Evolutionary conservation across 1,284 basidiomycete genomes (phyloP).

Genomic region (Cryptococcus sp.): DNA sequence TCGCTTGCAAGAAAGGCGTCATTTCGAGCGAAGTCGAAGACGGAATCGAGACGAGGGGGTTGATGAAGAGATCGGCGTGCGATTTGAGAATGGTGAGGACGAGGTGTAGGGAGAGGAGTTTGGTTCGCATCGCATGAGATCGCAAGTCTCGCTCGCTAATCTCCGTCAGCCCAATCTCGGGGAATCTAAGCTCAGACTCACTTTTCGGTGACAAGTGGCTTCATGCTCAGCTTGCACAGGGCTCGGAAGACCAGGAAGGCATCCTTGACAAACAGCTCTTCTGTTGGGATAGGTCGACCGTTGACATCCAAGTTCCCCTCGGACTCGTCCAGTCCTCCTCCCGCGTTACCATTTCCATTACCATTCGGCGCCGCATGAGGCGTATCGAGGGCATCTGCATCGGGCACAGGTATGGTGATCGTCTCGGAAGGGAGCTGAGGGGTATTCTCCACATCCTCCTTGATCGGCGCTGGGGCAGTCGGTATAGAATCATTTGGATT

Average conservation of each 20-base stretch:
- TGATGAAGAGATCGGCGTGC: conserved; percentile 81
- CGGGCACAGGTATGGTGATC: conserved; percentile 35
- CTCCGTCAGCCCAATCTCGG: conserved; percentile 4
- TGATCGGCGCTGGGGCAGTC: conserved; percentile 26
- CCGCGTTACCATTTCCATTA: background rate
- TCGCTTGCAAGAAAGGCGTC: conserved; percentile 80
- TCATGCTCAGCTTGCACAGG: conserved; percentile 96
- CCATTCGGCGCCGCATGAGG: conserved; percentile 13
- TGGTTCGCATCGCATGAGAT: conserved; percentile 93
- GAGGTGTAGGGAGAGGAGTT: conserved; percentile 84
- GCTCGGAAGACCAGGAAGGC: conserved; percentile 94
- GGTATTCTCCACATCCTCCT: conserved; percentile 5
- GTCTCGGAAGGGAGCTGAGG: conserved; percentile 26
- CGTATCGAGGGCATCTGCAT: conserved; percentile 36
- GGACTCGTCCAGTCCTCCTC: conserved; percentile 16
- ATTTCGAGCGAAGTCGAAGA: conserved; percentile 79
- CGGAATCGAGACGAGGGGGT: conserved; percentile 77
- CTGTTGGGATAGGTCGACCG: conserved; percentile 42
- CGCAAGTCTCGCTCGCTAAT: conserved; percentile 81
- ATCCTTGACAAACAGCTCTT: conserved; percentile 88
- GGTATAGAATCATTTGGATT: conserved; percentile 47
- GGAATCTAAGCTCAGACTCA: conserved; percentile 40
- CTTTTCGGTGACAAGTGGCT: conserved; percentile 87
- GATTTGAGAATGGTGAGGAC: conserved; percentile 87
- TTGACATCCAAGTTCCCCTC: conserved; percentile 30